Evolutionary conservation across 2,329 filamentous ascomycete genomes (phyloP).

Genomic region (Parafenestella ontariensis): DNA sequence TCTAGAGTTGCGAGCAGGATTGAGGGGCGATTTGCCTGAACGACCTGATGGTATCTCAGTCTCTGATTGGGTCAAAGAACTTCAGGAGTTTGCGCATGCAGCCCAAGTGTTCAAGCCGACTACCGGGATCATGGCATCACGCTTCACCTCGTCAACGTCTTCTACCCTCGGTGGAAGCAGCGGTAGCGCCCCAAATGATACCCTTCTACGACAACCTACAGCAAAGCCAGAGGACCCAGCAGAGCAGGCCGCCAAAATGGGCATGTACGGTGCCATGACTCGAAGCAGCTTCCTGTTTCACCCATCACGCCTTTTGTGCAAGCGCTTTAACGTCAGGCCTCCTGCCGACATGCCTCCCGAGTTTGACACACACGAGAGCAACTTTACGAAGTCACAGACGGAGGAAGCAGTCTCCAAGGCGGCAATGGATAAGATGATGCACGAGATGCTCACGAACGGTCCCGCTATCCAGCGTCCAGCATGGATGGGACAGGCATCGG

Average conservation of each 20-base stretch:
- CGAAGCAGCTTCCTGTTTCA: conserved; percentile 74
- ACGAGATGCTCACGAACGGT: conserved; percentile 39
- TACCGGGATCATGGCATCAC: conserved; percentile 88
- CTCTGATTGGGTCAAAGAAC: conserved; percentile 81
- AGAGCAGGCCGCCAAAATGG: conserved; percentile 83
- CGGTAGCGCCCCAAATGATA: conserved; percentile 36
- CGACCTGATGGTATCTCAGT: conserved; percentile 59
- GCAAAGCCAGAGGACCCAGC: conserved; percentile 75
- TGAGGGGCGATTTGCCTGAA: conserved; percentile 63
- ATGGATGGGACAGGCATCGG: conserved; percentile 30
- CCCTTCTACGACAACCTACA: conserved; percentile 56
- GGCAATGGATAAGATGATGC: conserved; percentile 54
- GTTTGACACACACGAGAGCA: conserved; percentile 44
- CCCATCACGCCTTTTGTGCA: conserved; percentile 86
- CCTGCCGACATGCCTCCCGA: conserved; percentile 69
- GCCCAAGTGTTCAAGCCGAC: conserved; percentile 89
- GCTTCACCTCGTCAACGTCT: conserved; percentile 73
- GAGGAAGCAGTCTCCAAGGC: conserved; percentile 61
- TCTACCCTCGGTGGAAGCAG: conserved; percentile 37
- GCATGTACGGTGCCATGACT: conserved; percentile 93
- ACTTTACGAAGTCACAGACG: conserved; percentile 25
- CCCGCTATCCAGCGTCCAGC: conserved; percentile 36
- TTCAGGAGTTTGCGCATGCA: conserved; percentile 77
- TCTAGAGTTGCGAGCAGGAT: conserved; percentile 76
- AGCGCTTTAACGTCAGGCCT: conserved; percentile 86